Evolutionary conservation across 1,284 basidiomycete species (phyloP).

Genomic region (Sphaerobolus stellatus): DNA sequence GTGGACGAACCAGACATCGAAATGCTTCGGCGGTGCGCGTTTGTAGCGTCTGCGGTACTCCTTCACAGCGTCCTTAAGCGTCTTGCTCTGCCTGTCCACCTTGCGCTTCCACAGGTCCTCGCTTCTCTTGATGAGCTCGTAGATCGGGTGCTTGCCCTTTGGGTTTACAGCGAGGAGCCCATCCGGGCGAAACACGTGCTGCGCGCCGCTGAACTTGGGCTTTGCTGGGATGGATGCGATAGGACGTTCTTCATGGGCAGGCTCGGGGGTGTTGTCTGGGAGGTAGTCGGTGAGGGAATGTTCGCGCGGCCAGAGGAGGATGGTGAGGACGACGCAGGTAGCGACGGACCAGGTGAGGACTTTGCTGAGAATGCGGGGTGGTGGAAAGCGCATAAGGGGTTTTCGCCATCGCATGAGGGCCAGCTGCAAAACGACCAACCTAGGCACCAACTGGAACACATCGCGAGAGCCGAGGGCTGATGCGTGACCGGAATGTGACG

Average conservation of each 20-base stretch:
- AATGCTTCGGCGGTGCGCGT: constrained; percentile 50
- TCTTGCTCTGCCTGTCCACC: constrained; percentile 50
- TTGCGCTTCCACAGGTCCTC: constrained; percentile 51
- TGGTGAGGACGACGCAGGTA: neutral
- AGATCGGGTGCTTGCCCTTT: constrained; percentile 47
- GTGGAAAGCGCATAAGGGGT: too few species aligned
- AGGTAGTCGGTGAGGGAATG: neutral
- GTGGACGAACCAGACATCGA: constrained; percentile 53
- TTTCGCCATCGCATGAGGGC: too few species aligned
- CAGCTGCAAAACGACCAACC: too few species aligned
- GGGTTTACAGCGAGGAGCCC: constrained; percentile 33
- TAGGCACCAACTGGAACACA: too few species aligned
- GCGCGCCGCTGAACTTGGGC: neutral
- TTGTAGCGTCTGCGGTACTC: constrained; percentile 56
- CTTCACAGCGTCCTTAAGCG: constrained; percentile 49
- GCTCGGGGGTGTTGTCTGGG: neutral
- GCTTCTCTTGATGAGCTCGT: constrained; percentile 49
- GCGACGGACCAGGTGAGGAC: constrained; percentile 2
- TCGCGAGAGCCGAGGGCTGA: too few species aligned
- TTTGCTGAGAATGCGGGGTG: too few species aligned
- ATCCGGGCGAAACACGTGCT: constrained; percentile 25
- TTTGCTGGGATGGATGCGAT: neutral
- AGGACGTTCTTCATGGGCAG: neutral
- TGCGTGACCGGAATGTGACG: too few species aligned
- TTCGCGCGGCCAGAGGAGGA: constrained; percentile 5